Conservation (phyloP, 2,329 filamentous ascomycete genomes). For the Cordyceps farinosa region DNA sequence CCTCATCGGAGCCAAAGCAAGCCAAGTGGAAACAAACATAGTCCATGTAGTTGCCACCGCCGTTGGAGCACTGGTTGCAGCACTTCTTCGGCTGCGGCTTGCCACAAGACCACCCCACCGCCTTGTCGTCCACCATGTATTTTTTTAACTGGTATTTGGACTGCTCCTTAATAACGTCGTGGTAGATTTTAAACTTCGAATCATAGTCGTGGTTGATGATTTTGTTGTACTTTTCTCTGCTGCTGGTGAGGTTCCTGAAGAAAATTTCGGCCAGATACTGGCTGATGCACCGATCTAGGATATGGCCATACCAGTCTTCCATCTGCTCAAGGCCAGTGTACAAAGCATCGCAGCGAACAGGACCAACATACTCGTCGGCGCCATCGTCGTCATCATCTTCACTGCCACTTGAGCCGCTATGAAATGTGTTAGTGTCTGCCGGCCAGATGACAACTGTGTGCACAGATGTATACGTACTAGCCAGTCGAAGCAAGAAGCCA, state of each 20-base stretch:
- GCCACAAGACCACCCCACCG: background rate
- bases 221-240: conserved; percentile 1
- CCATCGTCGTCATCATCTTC: background rate
- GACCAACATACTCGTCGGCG: background rate
- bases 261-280: background rate
- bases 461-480: conserved; percentile 9
- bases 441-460: background rate
- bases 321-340: background rate
- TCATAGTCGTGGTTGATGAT: conserved; percentile 7
- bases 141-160: background rate
- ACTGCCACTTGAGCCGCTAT: background rate
- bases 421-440: background rate
- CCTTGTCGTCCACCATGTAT: conserved; percentile 7
- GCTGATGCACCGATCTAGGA: background rate
- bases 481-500: conserved; percentile 18
- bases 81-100: background rate
- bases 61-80: conserved; percentile 1
- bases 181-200: conserved; percentile 2
- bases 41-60: conserved; percentile 6
- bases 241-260: background rate
- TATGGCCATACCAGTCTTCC: background rate
- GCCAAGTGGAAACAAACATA: background rate
- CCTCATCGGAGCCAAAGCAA: background rate
- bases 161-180: background rate
- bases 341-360: background rate